Conservation (phyloP, 352 stramenopile species). For the Albugo candida region DNA sequence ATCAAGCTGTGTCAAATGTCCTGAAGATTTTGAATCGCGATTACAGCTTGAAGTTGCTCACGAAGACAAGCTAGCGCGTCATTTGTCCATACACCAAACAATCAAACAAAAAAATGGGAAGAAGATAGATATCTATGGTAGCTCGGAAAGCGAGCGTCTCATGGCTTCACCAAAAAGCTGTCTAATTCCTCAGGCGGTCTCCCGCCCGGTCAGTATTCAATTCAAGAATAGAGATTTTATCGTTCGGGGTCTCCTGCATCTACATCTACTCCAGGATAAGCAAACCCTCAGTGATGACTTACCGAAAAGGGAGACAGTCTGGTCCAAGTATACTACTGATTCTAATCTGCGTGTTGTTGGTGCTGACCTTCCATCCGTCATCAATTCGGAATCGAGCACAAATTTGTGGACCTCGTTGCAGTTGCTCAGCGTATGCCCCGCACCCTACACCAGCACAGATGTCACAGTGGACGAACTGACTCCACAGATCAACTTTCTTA, state of each 20-base stretch:
- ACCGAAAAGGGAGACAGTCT: not conserved
- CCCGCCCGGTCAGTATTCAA: constrained; percentile 13
- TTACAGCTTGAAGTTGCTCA: constrained; percentile 25
- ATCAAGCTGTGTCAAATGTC: constrained; percentile 33
- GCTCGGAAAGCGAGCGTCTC: no score
- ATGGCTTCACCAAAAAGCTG: no score
- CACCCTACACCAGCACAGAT: not conserved
- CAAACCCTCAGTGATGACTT: not conserved
- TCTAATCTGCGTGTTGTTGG: constrained; percentile 19
- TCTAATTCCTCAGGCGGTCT: no score
- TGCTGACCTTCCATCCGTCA: not conserved
- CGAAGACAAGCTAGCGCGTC: not conserved
- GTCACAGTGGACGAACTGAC: constrained; percentile 34
- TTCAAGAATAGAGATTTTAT: constrained; percentile 11
- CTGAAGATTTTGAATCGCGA: constrained; percentile 26
- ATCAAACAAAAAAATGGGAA: constrained; percentile 4
- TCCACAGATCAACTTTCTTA: constrained; percentile 46
- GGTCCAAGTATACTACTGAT: constrained; percentile 16
- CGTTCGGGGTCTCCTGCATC: not conserved
- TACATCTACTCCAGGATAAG: constrained; percentile 13
- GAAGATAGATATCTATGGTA: no score
- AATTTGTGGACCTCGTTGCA: constrained; percentile 41
- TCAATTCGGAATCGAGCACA: not conserved
- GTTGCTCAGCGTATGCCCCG: constrained; percentile 6
- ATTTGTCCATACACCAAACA: not conserved